Conservation (phyloP, 257 asterid genomes). For the Striga asiatica region DNA sequence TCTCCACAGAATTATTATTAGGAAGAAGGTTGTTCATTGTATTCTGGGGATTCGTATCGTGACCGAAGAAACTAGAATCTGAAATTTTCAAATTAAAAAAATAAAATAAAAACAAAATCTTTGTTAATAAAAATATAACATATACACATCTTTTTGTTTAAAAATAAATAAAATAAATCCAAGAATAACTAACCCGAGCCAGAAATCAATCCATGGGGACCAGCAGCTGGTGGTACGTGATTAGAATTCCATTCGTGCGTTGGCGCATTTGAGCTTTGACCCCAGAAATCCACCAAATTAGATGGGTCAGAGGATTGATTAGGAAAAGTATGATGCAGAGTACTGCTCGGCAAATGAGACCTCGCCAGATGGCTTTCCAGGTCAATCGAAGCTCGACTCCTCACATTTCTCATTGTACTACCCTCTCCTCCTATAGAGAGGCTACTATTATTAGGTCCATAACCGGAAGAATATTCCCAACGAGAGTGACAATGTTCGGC, state of each 20-base stretch:
- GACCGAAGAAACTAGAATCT: slow-evolving; percentile 29
- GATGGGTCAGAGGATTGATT: slow-evolving; percentile 22
- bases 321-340: slow-evolving; percentile 24
- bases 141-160: no score
- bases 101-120: background rate
- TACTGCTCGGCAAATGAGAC: slow-evolving; percentile 24
- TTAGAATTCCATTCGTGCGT: slow-evolving; percentile 35
- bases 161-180: background rate
- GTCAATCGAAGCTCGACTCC: slow-evolving; percentile 39
- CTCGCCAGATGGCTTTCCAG: slow-evolving; percentile 26
- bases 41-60: slow-evolving; percentile 24
- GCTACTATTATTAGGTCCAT: slow-evolving; percentile 32
- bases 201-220: slow-evolving; percentile 33
- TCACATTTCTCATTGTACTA: slow-evolving; percentile 39
- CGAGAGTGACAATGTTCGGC: slow-evolving; percentile 29
- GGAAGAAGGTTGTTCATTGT: slow-evolving; percentile 22
- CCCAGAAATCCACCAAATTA: slow-evolving; percentile 27
- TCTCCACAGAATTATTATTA: slow-evolving; percentile 27
- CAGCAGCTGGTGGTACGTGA: slow-evolving; percentile 22
- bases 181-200: slow-evolving; percentile 39
- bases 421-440: slow-evolving; percentile 39
- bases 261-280: slow-evolving; percentile 30
- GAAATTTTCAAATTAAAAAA: slow-evolving; percentile 14
- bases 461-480: slow-evolving; percentile 28
- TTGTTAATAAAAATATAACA: background rate